Evolutionary conservation across 129 eudicot genomes (phyloP).

Genomic region (Arctium minus): DNA sequence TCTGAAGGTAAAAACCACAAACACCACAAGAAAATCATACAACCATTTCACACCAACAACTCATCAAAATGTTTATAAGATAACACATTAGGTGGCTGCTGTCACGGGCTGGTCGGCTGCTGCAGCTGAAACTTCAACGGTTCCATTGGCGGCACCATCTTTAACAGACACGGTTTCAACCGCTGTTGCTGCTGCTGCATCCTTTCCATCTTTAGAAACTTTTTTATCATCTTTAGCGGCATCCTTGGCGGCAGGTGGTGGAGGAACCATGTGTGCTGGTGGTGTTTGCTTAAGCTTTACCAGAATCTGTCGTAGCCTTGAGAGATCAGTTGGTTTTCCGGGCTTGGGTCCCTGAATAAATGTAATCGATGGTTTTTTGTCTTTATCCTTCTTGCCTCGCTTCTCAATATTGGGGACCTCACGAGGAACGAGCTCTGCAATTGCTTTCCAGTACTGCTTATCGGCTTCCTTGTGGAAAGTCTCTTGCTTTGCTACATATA

Average conservation of each 20-base stretch:
- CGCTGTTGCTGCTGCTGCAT: slow-evolving; percentile 13
- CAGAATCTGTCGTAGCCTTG: slow-evolving; percentile 75
- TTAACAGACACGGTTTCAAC: slow-evolving; percentile 29
- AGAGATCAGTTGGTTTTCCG: slow-evolving; percentile 87
- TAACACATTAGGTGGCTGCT: slow-evolving; percentile 2
- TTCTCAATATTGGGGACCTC: slow-evolving; percentile 79
- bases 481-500: slow-evolving; percentile 63
- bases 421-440: slow-evolving; percentile 66
- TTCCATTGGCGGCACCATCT: slow-evolving; percentile 20
- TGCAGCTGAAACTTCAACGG: not conserved
- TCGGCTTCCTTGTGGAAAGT: slow-evolving; percentile 82
- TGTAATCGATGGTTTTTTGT: slow-evolving; percentile 70
- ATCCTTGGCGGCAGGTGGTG: slow-evolving; percentile 55
- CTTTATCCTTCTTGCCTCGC: slow-evolving; percentile 78
- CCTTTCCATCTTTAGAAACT: slow-evolving; percentile 33
- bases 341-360: slow-evolving; percentile 90
- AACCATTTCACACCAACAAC: slow-evolving; percentile 22
- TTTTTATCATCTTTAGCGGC: slow-evolving; percentile 38
- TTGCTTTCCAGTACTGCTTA: slow-evolving; percentile 83
- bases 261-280: slow-evolving; percentile 71
- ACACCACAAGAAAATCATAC: slow-evolving; percentile 15
- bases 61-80: not conserved
- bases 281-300: slow-evolving; percentile 85
- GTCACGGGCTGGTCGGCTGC: not conserved
- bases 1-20: not conserved